Evolutionary conservation across 176 grass and related monocot genomes (phyloP).

Genomic region (Paspalum notatum): DNA sequence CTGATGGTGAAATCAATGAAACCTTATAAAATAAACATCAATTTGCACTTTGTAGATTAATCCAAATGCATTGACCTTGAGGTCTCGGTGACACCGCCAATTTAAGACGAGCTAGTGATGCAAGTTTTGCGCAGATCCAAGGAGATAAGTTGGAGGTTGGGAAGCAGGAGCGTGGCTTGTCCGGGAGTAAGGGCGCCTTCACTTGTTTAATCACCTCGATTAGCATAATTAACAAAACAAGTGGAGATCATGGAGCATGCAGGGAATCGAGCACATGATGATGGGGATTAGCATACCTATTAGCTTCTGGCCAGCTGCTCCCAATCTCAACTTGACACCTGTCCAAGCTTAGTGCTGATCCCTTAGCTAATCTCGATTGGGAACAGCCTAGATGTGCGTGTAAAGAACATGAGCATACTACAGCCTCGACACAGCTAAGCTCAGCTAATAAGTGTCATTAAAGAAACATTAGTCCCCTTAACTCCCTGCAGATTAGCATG

Average conservation of each 20-base stretch:
- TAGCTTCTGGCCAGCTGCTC: not conserved
- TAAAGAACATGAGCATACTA: constrained; percentile 45
- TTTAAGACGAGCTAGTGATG: constrained; percentile 27
- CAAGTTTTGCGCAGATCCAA: constrained; percentile 50
- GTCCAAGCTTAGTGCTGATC: constrained; percentile 36
- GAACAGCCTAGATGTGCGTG: constrained; percentile 53
- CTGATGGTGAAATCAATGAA: not conserved
- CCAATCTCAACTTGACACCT: constrained; percentile 37
- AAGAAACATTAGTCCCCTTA: constrained; percentile 38
- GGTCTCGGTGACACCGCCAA: constrained; percentile 25
- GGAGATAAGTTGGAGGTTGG: constrained; percentile 59
- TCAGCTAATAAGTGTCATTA: constrained; percentile 34
- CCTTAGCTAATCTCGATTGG: constrained; percentile 42
- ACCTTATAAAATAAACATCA: no score
- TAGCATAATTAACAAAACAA: constrained; percentile 39
- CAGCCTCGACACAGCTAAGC: constrained; percentile 44
- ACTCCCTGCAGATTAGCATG: not conserved
- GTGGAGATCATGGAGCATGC: constrained; percentile 48
- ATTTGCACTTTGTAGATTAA: not conserved
- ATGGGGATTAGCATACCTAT: constrained; percentile 18
- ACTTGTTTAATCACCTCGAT: constrained; percentile 40
- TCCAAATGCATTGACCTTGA: constrained; percentile 11
- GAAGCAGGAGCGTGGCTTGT: constrained; percentile 63
- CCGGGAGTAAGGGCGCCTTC: constrained; percentile 56
- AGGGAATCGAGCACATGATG: constrained; percentile 54